These are phyloP conservation scores for Lactarius sp. DNA, from an alignment of 768 basidiomycete species.

Conservation along the genomic window DNA sequence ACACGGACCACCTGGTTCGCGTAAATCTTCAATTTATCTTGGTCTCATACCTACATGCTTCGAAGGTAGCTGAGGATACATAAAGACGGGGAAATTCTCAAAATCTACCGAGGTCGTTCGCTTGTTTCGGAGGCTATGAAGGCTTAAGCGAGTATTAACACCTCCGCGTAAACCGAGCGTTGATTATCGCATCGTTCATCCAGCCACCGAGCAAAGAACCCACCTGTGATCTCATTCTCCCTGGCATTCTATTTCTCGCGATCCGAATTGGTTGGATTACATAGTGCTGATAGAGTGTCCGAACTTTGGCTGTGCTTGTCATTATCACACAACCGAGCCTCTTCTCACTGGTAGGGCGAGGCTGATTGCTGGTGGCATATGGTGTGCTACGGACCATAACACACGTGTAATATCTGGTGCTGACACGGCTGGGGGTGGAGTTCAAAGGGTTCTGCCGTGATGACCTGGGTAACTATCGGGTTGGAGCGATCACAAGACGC, in stretches of 20 bases:
- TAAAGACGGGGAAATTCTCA: not conserved
- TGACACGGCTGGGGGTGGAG: not conserved
- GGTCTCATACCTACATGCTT: not conserved
- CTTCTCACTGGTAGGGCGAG: not conserved
- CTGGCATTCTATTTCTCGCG: not conserved
- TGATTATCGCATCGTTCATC: not conserved
- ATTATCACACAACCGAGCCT: not conserved
- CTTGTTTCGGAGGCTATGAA: not conserved
- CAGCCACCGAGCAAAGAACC: not conserved
- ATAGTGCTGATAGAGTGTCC: not conserved
- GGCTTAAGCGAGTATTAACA: not conserved
- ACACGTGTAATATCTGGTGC: slow-evolving; percentile 1
- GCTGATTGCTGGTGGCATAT: not conserved
- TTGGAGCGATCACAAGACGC: not conserved
- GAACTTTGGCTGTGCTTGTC: not conserved
- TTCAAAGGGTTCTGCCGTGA: not conserved
- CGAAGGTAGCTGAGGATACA: slow-evolving; percentile 1
- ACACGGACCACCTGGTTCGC: not conserved
- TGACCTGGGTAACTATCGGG: not conserved
- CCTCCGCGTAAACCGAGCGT: not conserved
- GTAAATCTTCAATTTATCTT: not conserved
- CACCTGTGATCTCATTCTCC: not conserved
- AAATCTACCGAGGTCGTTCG: not conserved
- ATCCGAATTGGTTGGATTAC: not conserved
- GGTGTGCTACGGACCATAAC: not conserved